phyloP scores from a whole-genome alignment of 1,139 yeast genomes.

The Diutina rugosa region DNA sequence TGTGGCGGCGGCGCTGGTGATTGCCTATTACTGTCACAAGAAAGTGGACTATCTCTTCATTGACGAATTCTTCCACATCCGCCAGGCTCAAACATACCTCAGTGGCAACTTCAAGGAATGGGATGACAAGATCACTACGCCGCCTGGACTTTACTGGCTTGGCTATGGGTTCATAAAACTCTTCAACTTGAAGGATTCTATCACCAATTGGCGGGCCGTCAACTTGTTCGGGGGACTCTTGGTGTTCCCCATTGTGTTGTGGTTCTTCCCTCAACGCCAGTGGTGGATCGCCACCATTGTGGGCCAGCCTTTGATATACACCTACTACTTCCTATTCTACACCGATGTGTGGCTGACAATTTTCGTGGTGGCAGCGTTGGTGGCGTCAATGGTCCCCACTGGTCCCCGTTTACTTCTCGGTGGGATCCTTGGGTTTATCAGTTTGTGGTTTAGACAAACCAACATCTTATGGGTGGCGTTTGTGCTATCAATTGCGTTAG shows the following conservation, averaged over 20 bases:
- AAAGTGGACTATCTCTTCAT: slow-evolving; percentile 31
- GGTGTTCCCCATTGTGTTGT: slow-evolving; percentile 32
- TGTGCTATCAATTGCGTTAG: slow-evolving; percentile 43
- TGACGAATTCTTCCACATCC: slow-evolving; percentile 80
- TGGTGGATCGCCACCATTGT: slow-evolving; percentile 4
- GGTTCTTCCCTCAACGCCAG: slow-evolving; percentile 2
- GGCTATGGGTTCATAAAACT: slow-evolving; percentile 38
- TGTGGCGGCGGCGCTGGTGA: background rate
- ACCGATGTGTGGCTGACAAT: slow-evolving; percentile 91
- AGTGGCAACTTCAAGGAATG: slow-evolving; percentile 47
- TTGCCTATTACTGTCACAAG: background rate
- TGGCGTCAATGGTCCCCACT: slow-evolving; percentile 21
- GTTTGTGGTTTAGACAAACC: slow-evolving; percentile 70
- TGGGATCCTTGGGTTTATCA: slow-evolving; percentile 38
- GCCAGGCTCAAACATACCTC: slow-evolving; percentile 64
- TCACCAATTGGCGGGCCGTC: slow-evolving; percentile 31
- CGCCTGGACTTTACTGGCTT: slow-evolving; percentile 78
- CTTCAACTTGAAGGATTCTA: slow-evolving; percentile 8
- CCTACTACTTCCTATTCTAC: slow-evolving; percentile 69
- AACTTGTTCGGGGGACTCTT: slow-evolving; percentile 54
- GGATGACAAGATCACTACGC: slow-evolving; percentile 92
- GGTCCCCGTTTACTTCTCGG: slow-evolving; percentile 15
- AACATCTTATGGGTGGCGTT: slow-evolving; percentile 79
- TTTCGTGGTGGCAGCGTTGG: slow-evolving; percentile 33
- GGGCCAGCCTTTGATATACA: slow-evolving; percentile 56